Conservation (phyloP, 208 protist species). For the Naegleria fowleri region DNA sequence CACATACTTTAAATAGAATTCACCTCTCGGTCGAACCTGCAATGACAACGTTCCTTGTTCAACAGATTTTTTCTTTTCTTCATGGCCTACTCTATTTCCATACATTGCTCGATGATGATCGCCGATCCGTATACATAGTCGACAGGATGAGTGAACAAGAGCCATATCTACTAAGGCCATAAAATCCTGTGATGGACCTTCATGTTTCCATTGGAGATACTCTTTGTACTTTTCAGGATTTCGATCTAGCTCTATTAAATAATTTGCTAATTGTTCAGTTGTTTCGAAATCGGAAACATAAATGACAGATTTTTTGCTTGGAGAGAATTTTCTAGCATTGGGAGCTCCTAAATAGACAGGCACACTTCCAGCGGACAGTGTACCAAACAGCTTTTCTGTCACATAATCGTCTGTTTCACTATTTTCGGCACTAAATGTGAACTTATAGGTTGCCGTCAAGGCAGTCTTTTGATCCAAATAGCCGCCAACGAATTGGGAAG, state of each 20-base stretch:
- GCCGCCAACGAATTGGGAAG: not conserved
- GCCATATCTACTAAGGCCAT: not conserved
- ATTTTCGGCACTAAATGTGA: conserved; percentile 24
- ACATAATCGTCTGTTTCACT: conserved; percentile 33
- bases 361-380: conserved; percentile 28
- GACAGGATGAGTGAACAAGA: not conserved
- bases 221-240: conserved; percentile 42
- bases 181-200: not conserved
- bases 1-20: not conserved
- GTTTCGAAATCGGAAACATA: conserved; percentile 38
- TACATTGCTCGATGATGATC: not conserved
- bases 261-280: conserved; percentile 40
- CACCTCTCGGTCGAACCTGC: not conserved
- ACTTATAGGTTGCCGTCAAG: conserved; percentile 13
- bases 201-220: conserved; percentile 42
- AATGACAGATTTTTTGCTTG: conserved; percentile 43
- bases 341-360: conserved; percentile 49
- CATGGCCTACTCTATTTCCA: not conserved
- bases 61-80: not conserved
- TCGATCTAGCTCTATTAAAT: conserved; percentile 40
- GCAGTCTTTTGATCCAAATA: not conserved
- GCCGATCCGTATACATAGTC: not conserved
- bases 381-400: conserved; percentile 40
- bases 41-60: not conserved
- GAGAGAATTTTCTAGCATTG: conserved; percentile 45